These are phyloP conservation scores for Neurospora sp. DNA, from an alignment of 495 filamentous ascomycete species.

Conservation along the genomic window DNA sequence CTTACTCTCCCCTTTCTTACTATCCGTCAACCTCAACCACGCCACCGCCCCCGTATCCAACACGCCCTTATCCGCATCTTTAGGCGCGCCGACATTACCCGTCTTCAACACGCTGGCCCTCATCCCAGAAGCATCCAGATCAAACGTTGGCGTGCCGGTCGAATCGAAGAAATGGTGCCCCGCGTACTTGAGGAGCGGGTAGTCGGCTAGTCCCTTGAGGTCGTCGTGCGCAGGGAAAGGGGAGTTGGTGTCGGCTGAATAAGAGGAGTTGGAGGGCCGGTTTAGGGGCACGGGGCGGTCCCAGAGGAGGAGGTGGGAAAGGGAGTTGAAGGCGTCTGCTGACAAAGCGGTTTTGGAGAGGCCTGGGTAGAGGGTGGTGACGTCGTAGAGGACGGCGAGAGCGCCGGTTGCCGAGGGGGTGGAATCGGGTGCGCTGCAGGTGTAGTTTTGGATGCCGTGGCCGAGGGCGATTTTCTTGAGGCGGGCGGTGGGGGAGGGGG, in stretches of 20 bases:
- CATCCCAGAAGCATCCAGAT: constrained; percentile 30
- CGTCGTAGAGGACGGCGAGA: constrained; percentile 57
- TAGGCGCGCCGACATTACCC: constrained; percentile 41
- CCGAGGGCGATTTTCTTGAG: constrained; percentile 58
- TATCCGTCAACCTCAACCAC: constrained; percentile 52
- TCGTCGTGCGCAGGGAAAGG: constrained; percentile 32
- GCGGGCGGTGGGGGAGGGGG: constrained; percentile 32
- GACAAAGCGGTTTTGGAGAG: constrained; percentile 16
- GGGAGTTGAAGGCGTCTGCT: constrained; percentile 15
- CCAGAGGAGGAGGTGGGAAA: constrained; percentile 24
- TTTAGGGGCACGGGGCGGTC: constrained; percentile 27
- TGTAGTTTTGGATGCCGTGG: constrained; percentile 73
- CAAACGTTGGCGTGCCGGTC: constrained; percentile 44
- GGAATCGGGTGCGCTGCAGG: constrained; percentile 31
- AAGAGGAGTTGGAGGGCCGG: constrained; percentile 21
- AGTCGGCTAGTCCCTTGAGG: constrained; percentile 15
- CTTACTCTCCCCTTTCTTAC: constrained; percentile 29
- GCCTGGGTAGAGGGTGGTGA: constrained; percentile 36
- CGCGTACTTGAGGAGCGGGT: constrained; percentile 27
- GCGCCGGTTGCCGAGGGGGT: constrained; percentile 43
- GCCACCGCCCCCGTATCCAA: constrained; percentile 44
- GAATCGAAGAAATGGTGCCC: constrained; percentile 60
- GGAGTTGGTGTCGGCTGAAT: constrained; percentile 21
- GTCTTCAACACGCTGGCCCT: constrained; percentile 37
- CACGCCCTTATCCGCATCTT: constrained; percentile 31